Evolutionary conservation across 1,284 basidiomycete species (phyloP), one percentile per base, ranked within the genome.

Genomic region (Ceratobasidium sp.): DNA sequence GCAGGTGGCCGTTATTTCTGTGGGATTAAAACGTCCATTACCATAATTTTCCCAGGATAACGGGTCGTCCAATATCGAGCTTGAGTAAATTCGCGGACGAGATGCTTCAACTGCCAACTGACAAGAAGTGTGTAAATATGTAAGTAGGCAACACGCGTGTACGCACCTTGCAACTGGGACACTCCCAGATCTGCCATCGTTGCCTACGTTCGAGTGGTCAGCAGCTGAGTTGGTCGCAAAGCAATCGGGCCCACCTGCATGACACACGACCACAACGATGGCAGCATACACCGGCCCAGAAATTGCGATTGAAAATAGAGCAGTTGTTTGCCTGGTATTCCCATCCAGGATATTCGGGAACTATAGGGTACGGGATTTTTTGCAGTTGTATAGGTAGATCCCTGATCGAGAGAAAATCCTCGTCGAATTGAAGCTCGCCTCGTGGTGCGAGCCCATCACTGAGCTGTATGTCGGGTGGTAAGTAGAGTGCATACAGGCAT

Each of bases 261-360:
- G 73, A 76, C 4, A 76, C 64, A n/a, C 73, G 48, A 9, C 73
- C 73, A 42, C 73, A 76, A 3, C 38, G 17, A 26, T 76, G 73
- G 44, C 73, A 76, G 33, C 73, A 76, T 13, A 64, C 73, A 26
- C 73, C 73, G 3, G 64, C 73, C 73, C 73, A 76, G 52, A 66
- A 76, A 20, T 67, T 33, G n/a, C 73, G 73, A n/a, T 76, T 76
- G 52, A 76, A 76, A 13, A 76, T 76, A 20, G 73, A 76, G 17
- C 57, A 54, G 20, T 52, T 50, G 23, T 75, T 65, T n/a, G 48
- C 64, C 48, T 64, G 62, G n/a, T 48, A 3, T 50, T 76, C 61
- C 73, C 73, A 76, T 33, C 33, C 20, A 23, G 73, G 73, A 17
- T 76, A 67, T 50, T 76, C 73, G 23, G 73, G 73, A 23, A 76